Percentiles rank a stretch among this genome's conserved stretches.
phyloP scores from a whole-genome alignment of 176 grass and related monocot species.

The Aegilops bicornis region DNA sequence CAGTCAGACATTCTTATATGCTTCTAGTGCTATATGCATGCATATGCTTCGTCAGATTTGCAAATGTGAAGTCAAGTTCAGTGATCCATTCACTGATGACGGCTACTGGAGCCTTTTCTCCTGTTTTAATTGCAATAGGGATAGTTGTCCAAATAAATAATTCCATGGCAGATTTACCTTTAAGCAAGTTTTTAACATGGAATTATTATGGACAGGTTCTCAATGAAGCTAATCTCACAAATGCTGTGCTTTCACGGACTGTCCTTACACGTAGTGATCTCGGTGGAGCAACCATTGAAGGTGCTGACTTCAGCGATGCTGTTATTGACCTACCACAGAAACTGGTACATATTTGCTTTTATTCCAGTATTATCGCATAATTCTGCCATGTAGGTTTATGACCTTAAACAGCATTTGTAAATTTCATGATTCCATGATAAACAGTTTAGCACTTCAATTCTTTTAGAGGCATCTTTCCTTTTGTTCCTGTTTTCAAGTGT shows the following conservation, averaged over 20 bases:
- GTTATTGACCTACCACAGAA: constrained; percentile 87
- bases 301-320: constrained; percentile 98
- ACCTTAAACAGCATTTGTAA: neutral
- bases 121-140: constrained; percentile 10
- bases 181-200: constrained; percentile 17
- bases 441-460: neutral
- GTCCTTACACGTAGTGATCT: constrained; percentile 97
- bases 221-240: constrained; percentile 94
- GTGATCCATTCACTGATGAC: neutral
- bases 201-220: constrained; percentile 66
- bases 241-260: constrained; percentile 83
- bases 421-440: neutral
- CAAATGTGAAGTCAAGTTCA: neutral
- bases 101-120: constrained; percentile 11
- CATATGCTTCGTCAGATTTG: neutral
- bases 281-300: constrained; percentile 80
- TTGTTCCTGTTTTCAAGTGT: neutral
- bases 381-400: neutral
- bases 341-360: constrained; percentile 50
- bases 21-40: neutral
- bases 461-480: neutral
- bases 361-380: neutral
- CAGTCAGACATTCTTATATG: constrained; percentile 14
- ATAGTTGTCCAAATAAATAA: constrained; percentile 26
- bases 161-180: neutral